Evolutionary conservation across 495 filamentous ascomycete species (phyloP), one percentile per base, ranked within the genome.

Genomic region (Penicillium chermesinum): DNA sequence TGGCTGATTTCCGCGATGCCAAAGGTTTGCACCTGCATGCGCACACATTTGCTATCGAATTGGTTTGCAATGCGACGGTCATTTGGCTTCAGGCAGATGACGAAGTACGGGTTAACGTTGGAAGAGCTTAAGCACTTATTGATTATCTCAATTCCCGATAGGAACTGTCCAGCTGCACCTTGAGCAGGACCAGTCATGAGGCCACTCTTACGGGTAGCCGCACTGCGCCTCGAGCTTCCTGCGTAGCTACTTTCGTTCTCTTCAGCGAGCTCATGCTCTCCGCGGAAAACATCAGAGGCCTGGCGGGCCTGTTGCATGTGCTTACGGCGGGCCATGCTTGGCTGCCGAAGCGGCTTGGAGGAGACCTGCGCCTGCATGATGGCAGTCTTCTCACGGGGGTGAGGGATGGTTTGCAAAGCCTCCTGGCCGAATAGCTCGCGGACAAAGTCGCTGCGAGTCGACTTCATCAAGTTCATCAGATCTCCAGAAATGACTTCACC

Each of bases 1-100:
- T 95, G 89, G 59, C 90, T 95, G 63, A 98, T 96, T 58, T 98
- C 93, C 3, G 91, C 90, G 60, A 98, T 94, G 21, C 93, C 93
- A 53, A 98, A 87, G 0, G 89, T 94, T 65, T 96, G 91, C 3
- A 98, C 80, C 67, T 98, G 93, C 22, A 85, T 85, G 13, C 93
- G 83, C 18, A 98, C 93, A 61, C 91, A 96, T 67, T 98, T 97
- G 74, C 89, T 96, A 64, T 98, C 93, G 54, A 97, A 97, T 63
- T 97, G 93, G 53, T 98, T 97, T 41, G 93, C 91, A 52, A 98
- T 98, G 19, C 91, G 85, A 15, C 93, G 81, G 67, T 97, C 93
- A 60, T 98, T 98, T 7, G 93, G 93, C 66, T 98, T 97, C 41
- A 98, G 72, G 56, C 93, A 97, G 70, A 98, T 95, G 20, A 98